phyloP scores from a whole-genome alignment of 352 stramenopile genomes.

The Phytophthora citricola region DNA sequence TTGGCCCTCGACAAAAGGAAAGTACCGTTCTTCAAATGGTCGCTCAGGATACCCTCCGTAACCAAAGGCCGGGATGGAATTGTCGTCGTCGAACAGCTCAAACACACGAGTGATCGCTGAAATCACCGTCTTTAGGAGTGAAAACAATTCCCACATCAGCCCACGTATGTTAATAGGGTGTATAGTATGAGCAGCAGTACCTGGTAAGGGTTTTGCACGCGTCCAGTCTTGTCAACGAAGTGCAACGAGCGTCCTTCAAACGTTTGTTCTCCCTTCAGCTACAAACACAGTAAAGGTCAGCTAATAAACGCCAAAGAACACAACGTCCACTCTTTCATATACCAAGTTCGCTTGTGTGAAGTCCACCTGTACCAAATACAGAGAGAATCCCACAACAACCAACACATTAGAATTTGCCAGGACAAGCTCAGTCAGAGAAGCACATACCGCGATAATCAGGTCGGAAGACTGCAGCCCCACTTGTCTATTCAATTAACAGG shows the following conservation, averaged over 20 bases:
- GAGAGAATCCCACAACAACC: not conserved
- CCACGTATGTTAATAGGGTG: not conserved
- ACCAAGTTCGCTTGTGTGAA: conserved; percentile 82
- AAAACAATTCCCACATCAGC: not conserved
- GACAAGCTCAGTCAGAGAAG: not conserved
- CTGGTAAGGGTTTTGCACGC: conserved; percentile 70
- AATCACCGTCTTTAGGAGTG: conserved; percentile 62
- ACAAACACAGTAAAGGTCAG: conserved; percentile 12
- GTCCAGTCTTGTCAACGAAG: conserved; percentile 61
- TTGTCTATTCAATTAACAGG: conserved; percentile 27
- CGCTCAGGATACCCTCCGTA: conserved; percentile 58
- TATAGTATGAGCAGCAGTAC: conserved; percentile 14
- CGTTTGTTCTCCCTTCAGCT: conserved; percentile 72
- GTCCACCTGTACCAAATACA: conserved; percentile 33
- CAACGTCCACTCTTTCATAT: not conserved
- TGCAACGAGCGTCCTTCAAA: conserved; percentile 78
- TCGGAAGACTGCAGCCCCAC: conserved; percentile 73
- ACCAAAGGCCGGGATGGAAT: conserved; percentile 75
- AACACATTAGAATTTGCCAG: not conserved
- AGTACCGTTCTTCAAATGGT: conserved; percentile 42
- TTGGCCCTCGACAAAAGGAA: conserved; percentile 51
- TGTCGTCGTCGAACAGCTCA: conserved; percentile 79
- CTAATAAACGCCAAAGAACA: not conserved
- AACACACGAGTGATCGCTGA: conserved; percentile 78
- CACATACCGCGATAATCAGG: conserved; percentile 57